phyloP scores from a whole-genome alignment of 768 basidiomycete genomes.

The Amanita rubescens region DNA sequence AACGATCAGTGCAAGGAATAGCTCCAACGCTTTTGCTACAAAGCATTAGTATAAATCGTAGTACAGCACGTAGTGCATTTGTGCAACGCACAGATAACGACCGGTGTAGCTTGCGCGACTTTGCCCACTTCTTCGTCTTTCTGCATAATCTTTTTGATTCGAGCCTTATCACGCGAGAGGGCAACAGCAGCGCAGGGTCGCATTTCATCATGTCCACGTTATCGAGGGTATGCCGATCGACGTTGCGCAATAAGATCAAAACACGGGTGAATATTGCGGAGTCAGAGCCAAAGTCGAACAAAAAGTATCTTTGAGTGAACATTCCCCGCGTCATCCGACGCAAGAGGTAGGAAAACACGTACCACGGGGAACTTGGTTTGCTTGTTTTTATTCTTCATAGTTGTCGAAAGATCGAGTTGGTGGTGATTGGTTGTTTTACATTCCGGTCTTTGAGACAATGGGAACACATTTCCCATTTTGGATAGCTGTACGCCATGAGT shows the following conservation, averaged over 20 bases:
- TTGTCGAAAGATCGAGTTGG: background rate
- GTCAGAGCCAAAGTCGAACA: background rate
- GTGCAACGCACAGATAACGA: slow-evolving; percentile 81
- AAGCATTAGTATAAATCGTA: background rate
- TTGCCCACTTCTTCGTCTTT: slow-evolving; percentile 99
- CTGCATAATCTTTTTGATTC: slow-evolving; percentile 99
- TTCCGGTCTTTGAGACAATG: background rate
- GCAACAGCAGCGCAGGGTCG: background rate
- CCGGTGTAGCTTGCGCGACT: slow-evolving; percentile 91
- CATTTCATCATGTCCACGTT: background rate
- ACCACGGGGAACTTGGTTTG: slow-evolving; percentile 90
- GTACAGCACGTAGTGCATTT: background rate
- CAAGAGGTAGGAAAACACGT: slow-evolving; percentile 22
- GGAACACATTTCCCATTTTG: background rate
- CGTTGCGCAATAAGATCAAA: background rate
- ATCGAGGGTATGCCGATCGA: background rate
- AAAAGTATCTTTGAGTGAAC: slow-evolving; percentile 2
- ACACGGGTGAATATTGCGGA: background rate
- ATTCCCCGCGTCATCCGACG: background rate
- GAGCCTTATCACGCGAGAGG: slow-evolving; percentile 50
- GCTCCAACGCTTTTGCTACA: slow-evolving; percentile 87
- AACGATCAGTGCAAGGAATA: slow-evolving; percentile 82
- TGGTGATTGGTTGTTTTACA: background rate
- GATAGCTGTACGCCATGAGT: background rate
- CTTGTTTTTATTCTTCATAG: slow-evolving; percentile 91